Percentiles rank a stretch among this genome's conserved stretches.
Conservation (phyloP, 108 stramenopile species). For the Bacterosira constricta region DNA sequence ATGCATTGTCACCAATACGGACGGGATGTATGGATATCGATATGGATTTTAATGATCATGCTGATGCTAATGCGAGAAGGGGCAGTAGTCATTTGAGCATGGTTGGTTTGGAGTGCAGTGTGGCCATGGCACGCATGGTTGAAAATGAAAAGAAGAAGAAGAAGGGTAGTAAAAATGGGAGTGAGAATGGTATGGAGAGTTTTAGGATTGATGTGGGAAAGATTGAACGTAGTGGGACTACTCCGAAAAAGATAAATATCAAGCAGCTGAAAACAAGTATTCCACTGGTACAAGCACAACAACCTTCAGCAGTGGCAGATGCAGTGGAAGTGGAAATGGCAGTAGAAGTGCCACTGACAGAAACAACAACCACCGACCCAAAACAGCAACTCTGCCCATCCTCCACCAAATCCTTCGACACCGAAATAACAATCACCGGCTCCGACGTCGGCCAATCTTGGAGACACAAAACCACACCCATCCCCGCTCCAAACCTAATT, state of each 20-base stretch:
- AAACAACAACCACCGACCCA: not conserved
- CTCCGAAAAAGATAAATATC: too few relatives aligned
- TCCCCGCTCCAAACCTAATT: slow-evolving; percentile 28
- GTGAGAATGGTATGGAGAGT: not conserved
- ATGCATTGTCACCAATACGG: slow-evolving; percentile 9
- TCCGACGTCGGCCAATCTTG: not conserved
- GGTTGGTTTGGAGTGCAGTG: slow-evolving; percentile 21
- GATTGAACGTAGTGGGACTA: not conserved
- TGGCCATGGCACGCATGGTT: slow-evolving; percentile 22
- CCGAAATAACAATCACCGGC: not conserved
- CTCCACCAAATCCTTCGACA: not conserved
- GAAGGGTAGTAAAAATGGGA: not conserved
- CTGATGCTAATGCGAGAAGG: not conserved
- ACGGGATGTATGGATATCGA: slow-evolving; percentile 41
- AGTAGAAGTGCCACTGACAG: not conserved
- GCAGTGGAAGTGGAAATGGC: not conserved
- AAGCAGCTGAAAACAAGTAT: too few relatives aligned
- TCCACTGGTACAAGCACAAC: too few relatives aligned
- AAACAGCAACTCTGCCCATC: not conserved
- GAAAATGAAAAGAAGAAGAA: not conserved
- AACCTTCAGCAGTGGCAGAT: too few relatives aligned
- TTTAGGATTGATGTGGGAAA: not conserved
- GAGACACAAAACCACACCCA: slow-evolving; percentile 29
- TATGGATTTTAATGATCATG: slow-evolving; percentile 6
- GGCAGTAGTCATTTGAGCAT: slow-evolving; percentile 10